These are phyloP conservation scores for Berkeleyomyces basicola DNA, from an alignment of 2,329 filamentous ascomycete species.

Conservation along the genomic window DNA sequence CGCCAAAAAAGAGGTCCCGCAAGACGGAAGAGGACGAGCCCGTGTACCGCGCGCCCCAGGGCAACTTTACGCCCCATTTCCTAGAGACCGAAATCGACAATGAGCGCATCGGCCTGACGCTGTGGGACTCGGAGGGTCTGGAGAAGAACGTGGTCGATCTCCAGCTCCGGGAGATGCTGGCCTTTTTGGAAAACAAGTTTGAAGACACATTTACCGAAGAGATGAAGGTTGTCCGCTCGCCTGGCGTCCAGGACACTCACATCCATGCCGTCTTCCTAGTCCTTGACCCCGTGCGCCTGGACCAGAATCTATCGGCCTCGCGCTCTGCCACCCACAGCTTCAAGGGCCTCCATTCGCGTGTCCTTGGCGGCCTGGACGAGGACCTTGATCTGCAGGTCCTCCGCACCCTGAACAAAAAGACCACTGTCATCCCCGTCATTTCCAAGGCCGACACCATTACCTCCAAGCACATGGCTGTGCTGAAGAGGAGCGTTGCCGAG, in stretches of 20 bases:
- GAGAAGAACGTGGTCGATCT: constrained; percentile 92
- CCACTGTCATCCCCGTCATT: constrained; percentile 86
- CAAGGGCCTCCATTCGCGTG: constrained; percentile 22
- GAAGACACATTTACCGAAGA: constrained; percentile 96
- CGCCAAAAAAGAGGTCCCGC: constrained; percentile 56
- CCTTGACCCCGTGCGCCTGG: constrained; percentile 72
- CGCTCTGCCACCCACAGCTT: constrained; percentile 35
- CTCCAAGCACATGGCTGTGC: constrained; percentile 77
- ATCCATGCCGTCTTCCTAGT: constrained; percentile 92
- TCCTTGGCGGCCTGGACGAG: constrained; percentile 61
- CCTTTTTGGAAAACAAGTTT: constrained; percentile 94
- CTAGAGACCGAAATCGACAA: constrained; percentile 88
- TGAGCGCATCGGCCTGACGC: constrained; percentile 77
- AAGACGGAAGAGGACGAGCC: constrained; percentile 42
- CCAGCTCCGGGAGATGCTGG: constrained; percentile 77
- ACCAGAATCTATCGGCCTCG: constrained; percentile 59
- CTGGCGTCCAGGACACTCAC: constrained; percentile 86
- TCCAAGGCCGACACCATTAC: constrained; percentile 95
- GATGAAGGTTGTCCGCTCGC: constrained; percentile 89
- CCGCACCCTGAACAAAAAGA: constrained; percentile 77
- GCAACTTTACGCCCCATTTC: constrained; percentile 74
- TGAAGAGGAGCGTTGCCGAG: constrained; percentile 83
- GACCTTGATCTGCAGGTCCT: constrained; percentile 83
- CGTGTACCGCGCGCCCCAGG: constrained; percentile 33
- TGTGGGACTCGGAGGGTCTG: constrained; percentile 92